A percentile compares a stretch with the other conserved stretches of the same genome.
These are phyloP conservation scores for Mycena alexandri DNA, from an alignment of 768 basidiomycete genomes.

Conservation along the genomic window DNA sequence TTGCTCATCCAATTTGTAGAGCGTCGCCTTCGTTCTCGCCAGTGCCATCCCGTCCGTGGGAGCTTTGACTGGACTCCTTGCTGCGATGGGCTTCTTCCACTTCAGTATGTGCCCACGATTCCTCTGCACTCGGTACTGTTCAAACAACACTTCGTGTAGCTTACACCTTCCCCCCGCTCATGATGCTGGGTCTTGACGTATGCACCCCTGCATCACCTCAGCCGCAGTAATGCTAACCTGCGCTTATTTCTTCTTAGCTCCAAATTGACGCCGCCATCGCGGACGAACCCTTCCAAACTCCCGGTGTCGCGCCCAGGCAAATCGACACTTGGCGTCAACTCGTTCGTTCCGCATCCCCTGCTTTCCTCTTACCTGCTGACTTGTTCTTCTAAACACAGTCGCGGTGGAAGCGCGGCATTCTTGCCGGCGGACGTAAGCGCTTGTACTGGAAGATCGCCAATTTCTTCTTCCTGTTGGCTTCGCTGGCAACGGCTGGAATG, in stretches of 20 bases:
- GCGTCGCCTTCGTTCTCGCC: slow-evolving; percentile 15
- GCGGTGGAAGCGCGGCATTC: slow-evolving; percentile 13
- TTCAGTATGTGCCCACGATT: slow-evolving; percentile 11
- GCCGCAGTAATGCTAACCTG: neutral
- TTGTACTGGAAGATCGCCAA: slow-evolving; percentile 16
- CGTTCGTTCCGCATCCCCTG: slow-evolving; percentile 1
- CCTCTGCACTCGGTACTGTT: neutral
- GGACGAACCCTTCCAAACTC: slow-evolving; percentile 13
- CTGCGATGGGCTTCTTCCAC: slow-evolving; percentile 25
- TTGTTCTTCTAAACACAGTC: neutral
- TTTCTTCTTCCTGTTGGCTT: neutral
- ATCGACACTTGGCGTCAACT: slow-evolving; percentile 8
- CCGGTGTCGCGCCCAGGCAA: slow-evolving; percentile 13
- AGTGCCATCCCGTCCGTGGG: slow-evolving; percentile 18
- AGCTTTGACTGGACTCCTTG: slow-evolving; percentile 9
- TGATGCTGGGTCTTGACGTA: slow-evolving; percentile 22
- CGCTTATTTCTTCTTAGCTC: neutral
- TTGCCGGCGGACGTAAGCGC: slow-evolving; percentile 12
- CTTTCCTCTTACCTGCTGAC: neutral
- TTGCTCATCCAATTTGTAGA: neutral
- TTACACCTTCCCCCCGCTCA: slow-evolving; percentile 20
- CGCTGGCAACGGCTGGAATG: slow-evolving; percentile 24
- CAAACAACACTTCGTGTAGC: neutral
- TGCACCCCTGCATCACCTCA: neutral
- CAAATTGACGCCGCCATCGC: slow-evolving; percentile 18